Base-by-base conservation (phyloP, 768 basidiomycete genomes). In the Agaricus subrufescens region DNA sequence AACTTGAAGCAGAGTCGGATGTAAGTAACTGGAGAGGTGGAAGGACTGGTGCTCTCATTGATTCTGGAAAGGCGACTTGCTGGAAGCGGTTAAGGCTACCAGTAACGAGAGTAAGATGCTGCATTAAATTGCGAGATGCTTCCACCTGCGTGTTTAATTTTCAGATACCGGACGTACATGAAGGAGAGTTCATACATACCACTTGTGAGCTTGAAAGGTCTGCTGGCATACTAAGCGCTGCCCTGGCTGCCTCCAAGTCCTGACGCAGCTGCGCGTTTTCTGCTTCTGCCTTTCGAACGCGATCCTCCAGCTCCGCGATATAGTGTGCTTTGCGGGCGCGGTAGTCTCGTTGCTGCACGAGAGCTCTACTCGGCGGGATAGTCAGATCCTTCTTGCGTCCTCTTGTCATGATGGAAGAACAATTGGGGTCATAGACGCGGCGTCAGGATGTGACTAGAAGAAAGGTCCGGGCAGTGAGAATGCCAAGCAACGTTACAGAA, bases 381-480 rank as follows among this genome's bases (percentile, higher is more conserved):
- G 81, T 80, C 38, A 79, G 68, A 69, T 86, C 82, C 67, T 82
- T 84, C 69, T 84, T 83, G 62, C 84, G 81, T 43, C 84, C 84
- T 67, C 84, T 74, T 50, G 83, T 80, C 84, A 86, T 85, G 43
- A 60, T 38, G 29, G 6, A 26, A 19, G 25, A 46, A 23, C 15
- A 44, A 42, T 34, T 42, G 19, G 49, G 46, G 27, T 52, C 45
- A 58, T 49, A 48, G 3, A 39, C 40, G 47, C 52, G 60, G 23
- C 51, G 45, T 42, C 50, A 50, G 40, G 31, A 25, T 19, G 55
- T 34, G 59, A 61, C 46, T 60, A 46, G 57, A 63, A 55, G 54
- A 53, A 57, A 39, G 50, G 61, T 46, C 48, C 54, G 54, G 46
- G 52, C 50, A 58, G 40, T 49, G 34, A 50, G 53, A 52, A 48